A percentile compares a stretch with the other conserved stretches of the same genome.
Evolutionary conservation across 2,329 filamentous ascomycete genomes (phyloP).

Genomic region (Orbilia brochopaga): DNA sequence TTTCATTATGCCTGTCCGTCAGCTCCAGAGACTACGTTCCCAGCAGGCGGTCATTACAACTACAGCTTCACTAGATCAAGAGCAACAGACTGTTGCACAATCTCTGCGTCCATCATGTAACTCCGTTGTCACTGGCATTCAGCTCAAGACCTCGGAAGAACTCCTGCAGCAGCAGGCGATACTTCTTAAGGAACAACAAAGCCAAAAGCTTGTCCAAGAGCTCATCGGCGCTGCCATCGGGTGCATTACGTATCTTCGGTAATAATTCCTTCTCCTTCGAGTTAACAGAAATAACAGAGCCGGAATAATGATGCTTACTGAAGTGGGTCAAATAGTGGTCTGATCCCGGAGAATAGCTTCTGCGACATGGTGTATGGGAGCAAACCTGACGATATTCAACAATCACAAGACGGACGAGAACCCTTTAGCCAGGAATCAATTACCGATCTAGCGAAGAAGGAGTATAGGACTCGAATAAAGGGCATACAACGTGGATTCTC

Average conservation of each 20-base stretch:
- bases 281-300: not conserved
- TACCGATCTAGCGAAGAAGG: slow-evolving; percentile 22
- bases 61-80: not conserved
- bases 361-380: slow-evolving; percentile 53
- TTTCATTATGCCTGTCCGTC: slow-evolving; percentile 18
- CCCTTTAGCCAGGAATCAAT: slow-evolving; percentile 16
- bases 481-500: slow-evolving; percentile 53
- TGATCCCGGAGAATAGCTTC: slow-evolving; percentile 55
- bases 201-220: slow-evolving; percentile 54
- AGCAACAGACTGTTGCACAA: not conserved
- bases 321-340: slow-evolving; percentile 42
- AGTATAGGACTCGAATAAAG: slow-evolving; percentile 53
- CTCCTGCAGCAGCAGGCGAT: slow-evolving; percentile 10
- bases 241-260: slow-evolving; percentile 55
- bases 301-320: slow-evolving; percentile 6
- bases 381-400: slow-evolving; percentile 35
- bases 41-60: not conserved
- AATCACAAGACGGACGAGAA: slow-evolving; percentile 33
- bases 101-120: not conserved
- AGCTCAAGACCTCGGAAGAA: slow-evolving; percentile 5
- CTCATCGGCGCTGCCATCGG: slow-evolving; percentile 54
- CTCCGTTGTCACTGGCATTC: not conserved
- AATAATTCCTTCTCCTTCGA: not conserved
- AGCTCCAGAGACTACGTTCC: slow-evolving; percentile 16
- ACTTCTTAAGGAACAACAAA: slow-evolving; percentile 52